A percentile compares a stretch with the other conserved stretches of the same genome.
Evolutionary conservation across 73 alveolate genomes (phyloP).

Genomic region (Urostyla sp.): DNA sequence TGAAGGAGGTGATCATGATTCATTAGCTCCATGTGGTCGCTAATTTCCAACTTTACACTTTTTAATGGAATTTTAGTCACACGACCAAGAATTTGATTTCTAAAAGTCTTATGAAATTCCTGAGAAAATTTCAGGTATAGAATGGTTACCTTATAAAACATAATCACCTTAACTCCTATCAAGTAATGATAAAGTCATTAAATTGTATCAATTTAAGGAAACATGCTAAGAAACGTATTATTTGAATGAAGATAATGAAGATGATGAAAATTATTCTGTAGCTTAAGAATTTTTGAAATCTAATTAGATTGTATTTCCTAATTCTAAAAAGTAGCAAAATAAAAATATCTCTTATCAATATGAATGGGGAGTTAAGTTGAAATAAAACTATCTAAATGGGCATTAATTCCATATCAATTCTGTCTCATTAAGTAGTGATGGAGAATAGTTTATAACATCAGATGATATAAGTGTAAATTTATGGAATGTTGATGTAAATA

Average conservation of each 20-base stretch:
- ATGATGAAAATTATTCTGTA: neutral
- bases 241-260: neutral
- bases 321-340: neutral
- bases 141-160: conserved; percentile 69
- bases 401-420: conserved; percentile 57
- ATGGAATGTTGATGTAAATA: conserved; percentile 64
- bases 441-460: conserved; percentile 59
- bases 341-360: neutral
- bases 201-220: conserved; percentile 48
- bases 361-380: conserved; percentile 26
- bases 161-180: conserved; percentile 48
- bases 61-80: conserved; percentile 82
- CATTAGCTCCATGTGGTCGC: neutral
- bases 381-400: conserved; percentile 27
- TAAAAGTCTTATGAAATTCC: conserved; percentile 79
- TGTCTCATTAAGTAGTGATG: conserved; percentile 33
- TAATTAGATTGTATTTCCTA: conserved; percentile 10
- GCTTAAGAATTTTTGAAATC: neutral
- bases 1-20: conserved; percentile 51
- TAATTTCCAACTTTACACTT: conserved; percentile 44
- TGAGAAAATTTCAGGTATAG: conserved; percentile 76
- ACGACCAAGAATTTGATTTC: conserved; percentile 83
- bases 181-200: conserved; percentile 81
- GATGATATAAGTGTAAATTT: conserved; percentile 69
- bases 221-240: too few species aligned